A percentile compares a stretch with the other conserved stretches of the same genome.
Conservation (phyloP, 2,329 filamentous ascomycete species). For the Pestalotiopsis sp. region DNA sequence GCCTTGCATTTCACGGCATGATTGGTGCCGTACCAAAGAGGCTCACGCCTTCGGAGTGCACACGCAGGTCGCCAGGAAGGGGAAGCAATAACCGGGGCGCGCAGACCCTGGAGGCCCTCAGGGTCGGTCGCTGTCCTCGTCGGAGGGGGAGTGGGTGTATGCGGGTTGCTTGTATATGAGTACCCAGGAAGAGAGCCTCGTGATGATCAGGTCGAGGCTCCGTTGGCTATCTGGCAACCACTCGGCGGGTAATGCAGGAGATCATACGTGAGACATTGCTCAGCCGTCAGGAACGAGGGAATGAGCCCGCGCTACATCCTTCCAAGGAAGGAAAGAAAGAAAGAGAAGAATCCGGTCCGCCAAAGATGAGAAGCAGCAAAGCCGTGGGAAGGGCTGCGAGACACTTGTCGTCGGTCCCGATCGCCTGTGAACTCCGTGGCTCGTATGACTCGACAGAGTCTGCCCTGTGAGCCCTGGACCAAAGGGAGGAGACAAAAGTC, state of each 20-base stretch:
- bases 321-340: neutral
- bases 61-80: neutral
- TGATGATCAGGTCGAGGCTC: neutral
- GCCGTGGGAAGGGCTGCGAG: neutral
- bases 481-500: neutral
- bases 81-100: neutral
- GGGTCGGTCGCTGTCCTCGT: neutral
- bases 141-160: neutral
- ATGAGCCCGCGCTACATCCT: neutral
- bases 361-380: too few species aligned
- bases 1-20: constrained; percentile 2
- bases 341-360: neutral
- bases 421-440: neutral
- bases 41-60: neutral
- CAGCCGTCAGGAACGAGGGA: neutral
- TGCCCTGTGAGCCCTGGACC: neutral
- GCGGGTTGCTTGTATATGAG: neutral
- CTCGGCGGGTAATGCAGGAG: neutral
- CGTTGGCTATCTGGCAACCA: neutral
- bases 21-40: neutral
- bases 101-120: neutral
- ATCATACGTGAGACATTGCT: neutral
- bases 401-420: neutral
- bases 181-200: neutral
- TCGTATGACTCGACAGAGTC: neutral